phyloP scores from a whole-genome alignment of 345 rosid species.

The Hypericum perforatum region DNA sequence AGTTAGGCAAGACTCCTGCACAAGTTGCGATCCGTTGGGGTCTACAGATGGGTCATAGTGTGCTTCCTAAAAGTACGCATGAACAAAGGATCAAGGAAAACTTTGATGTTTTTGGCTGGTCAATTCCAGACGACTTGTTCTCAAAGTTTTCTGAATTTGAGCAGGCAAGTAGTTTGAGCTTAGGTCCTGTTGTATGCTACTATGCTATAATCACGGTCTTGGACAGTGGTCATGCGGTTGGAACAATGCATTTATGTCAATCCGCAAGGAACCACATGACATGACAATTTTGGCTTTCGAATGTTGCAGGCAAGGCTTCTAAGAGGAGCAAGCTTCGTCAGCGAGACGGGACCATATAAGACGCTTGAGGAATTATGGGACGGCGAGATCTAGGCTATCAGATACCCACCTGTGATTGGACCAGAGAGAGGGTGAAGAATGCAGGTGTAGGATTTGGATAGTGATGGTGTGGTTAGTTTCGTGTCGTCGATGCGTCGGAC shows the following conservation, averaged over 20 bases:
- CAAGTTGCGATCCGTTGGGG: constrained; percentile 9
- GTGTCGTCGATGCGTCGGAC: no score
- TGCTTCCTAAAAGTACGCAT: constrained; percentile 5
- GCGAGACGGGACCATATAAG: constrained; percentile 27
- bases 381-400: constrained; percentile 13
- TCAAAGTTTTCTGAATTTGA: constrained; percentile 6
- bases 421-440: no score
- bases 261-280: no score
- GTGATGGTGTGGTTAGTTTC: no score
- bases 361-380: constrained; percentile 26
- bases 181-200: neutral
- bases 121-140: constrained; percentile 2
- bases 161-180: constrained; percentile 5
- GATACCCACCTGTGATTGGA: no score
- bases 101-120: constrained; percentile 4
- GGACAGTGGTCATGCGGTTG: neutral
- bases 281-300: neutral
- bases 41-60: constrained; percentile 10
- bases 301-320: constrained; percentile 33
- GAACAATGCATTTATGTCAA: neutral
- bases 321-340: constrained; percentile 20
- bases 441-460: no score
- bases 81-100: constrained; percentile 6
- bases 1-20: constrained; percentile 7
- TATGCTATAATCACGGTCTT: neutral